A percentile compares a stretch with the other conserved stretches of the same genome.
Conservation (phyloP, 2,329 filamentous ascomycete species). For the Fusarium sp. region DNA sequence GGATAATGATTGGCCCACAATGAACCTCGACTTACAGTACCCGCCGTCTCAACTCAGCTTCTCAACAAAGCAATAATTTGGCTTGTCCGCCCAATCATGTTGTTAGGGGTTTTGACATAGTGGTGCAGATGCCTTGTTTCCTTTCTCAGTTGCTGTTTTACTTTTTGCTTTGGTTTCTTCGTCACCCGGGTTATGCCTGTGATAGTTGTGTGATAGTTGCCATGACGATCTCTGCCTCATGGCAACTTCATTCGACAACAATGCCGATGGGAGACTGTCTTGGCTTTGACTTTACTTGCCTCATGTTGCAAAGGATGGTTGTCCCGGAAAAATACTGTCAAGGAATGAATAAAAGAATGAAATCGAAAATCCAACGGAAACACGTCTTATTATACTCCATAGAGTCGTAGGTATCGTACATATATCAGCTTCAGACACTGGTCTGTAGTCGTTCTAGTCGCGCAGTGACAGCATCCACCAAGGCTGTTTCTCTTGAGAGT, state of each 20-base stretch:
- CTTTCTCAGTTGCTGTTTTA: neutral
- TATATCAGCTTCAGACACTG: conserved; percentile 36
- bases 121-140: neutral
- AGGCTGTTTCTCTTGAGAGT: conserved; percentile 72
- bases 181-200: neutral
- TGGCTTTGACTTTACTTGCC: neutral
- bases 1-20: conserved; percentile 23
- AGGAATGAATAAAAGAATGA: conserved; percentile 2
- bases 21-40: neutral
- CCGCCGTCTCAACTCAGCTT: neutral
- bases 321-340: neutral
- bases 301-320: neutral
- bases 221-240: conserved; percentile 15
- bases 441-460: conserved; percentile 68
- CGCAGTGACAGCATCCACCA: conserved; percentile 74
- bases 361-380: conserved; percentile 1
- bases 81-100: neutral
- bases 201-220: neutral
- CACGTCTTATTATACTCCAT: conserved; percentile 28
- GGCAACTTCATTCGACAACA: neutral
- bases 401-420: conserved; percentile 36
- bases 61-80: conserved; percentile 23
- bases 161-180: conserved; percentile 1
- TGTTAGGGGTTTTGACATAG: neutral
- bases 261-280: neutral